Evolutionary conservation across 2,329 filamentous ascomycete genomes (phyloP).

Genomic region (Penicillium capsulatum): DNA sequence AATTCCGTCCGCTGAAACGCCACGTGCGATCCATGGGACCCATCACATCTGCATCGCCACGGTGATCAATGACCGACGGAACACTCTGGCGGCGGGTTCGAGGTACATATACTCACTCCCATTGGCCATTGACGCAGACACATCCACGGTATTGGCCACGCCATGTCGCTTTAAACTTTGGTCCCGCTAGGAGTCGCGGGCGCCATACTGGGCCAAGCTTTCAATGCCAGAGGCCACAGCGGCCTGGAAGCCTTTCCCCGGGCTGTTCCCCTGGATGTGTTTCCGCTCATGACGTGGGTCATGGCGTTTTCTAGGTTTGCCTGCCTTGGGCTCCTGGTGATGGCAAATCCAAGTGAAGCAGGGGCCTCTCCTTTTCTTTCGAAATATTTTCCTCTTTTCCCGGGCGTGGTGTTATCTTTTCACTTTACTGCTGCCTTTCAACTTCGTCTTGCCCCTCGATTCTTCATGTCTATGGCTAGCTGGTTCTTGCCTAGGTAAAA

Average conservation of each 20-base stretch:
- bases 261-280: neutral
- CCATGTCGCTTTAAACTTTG: no score
- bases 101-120: no score
- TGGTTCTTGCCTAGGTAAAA: conserved; percentile 5
- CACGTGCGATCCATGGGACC: conserved; percentile 16
- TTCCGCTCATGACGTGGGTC: conserved; percentile 11
- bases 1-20: conserved; percentile 1
- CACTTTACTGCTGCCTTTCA: no score
- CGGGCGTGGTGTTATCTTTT: no score
- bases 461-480: conserved; percentile 11
- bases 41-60: conserved; percentile 2
- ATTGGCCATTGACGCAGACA: neutral
- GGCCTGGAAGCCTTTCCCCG: conserved; percentile 4
- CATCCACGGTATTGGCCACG: neutral
- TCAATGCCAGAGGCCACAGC: conserved; percentile 6
- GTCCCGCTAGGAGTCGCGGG: neutral
- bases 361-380: conserved; percentile 1
- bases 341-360: conserved; percentile 4
- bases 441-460: no score
- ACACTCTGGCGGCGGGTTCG: no score
- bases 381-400: neutral
- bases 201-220: conserved; percentile 14
- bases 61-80: no score
- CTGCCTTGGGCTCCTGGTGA: no score
- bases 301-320: no score